Percentiles rank a stretch among this genome's conserved stretches.
Conservation (phyloP, 2,329 filamentous ascomycete genomes). For the Aspergillus quadrilineatus region DNA sequence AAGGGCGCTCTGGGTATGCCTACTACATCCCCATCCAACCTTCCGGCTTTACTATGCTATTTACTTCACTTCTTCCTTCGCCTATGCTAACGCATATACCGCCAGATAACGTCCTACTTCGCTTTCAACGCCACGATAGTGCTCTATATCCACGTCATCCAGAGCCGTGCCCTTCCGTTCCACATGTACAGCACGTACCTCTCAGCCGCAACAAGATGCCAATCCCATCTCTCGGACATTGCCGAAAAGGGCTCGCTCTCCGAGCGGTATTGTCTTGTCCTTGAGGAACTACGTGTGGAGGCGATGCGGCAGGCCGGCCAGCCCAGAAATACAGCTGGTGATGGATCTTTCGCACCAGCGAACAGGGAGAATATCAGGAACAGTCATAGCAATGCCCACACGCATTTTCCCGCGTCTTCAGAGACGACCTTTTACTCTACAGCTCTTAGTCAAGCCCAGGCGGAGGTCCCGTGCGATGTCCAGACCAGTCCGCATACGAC, state of each 20-base stretch:
- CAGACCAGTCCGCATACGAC: not conserved
- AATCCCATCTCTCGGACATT: slow-evolving; percentile 20
- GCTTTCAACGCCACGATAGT: slow-evolving; percentile 21
- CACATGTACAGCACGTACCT: slow-evolving; percentile 20
- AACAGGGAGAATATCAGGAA: too few relatives aligned
- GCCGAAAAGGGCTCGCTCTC: slow-evolving; percentile 22
- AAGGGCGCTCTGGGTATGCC: slow-evolving; percentile 2
- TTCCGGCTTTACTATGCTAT: not conserved
- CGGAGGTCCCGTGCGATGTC: too few relatives aligned
- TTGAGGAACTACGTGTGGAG: slow-evolving; percentile 18
- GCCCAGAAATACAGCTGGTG: too few relatives aligned
- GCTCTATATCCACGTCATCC: slow-evolving; percentile 24
- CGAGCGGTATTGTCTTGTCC: slow-evolving; percentile 22
- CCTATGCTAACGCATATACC: slow-evolving; percentile 20
- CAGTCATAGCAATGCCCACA: too few relatives aligned
- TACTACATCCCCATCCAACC: too few relatives aligned
- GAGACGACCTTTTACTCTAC: too few relatives aligned
- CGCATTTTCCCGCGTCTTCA: too few relatives aligned
- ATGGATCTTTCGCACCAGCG: too few relatives aligned
- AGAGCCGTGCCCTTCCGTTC: slow-evolving; percentile 10
- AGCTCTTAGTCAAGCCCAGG: too few relatives aligned
- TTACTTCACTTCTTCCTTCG: not conserved
- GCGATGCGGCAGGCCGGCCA: not conserved
- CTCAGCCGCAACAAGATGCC: slow-evolving; percentile 19
- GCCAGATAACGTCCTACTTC: slow-evolving; percentile 29